Percentiles rank a stretch among this genome's conserved stretches.
Conservation (phyloP, 2,329 filamentous ascomycete species). For the Calonectria henricotiae region DNA sequence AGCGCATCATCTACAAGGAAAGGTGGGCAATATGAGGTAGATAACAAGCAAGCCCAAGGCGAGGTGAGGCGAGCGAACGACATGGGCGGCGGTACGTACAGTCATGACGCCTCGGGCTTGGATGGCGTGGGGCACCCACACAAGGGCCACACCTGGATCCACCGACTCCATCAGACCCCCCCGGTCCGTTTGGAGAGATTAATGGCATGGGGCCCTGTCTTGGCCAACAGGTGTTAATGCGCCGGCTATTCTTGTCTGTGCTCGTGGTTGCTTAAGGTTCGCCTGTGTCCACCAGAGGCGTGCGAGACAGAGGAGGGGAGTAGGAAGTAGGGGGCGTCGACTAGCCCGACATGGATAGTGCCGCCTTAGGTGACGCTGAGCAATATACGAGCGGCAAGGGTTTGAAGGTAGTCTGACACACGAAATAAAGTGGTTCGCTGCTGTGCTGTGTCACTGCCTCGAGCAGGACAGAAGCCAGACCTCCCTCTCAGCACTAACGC, state of each 20-base stretch:
- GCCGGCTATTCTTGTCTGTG: constrained; percentile 65
- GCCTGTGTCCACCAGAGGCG: constrained; percentile 46
- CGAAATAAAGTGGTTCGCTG: constrained; percentile 62
- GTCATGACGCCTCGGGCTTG: constrained; percentile 52
- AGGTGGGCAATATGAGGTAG: constrained; percentile 48
- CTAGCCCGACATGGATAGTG: constrained; percentile 55
- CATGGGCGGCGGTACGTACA: constrained; percentile 49
- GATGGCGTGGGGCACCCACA: constrained; percentile 61
- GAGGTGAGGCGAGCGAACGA: constrained; percentile 50
- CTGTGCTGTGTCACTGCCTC: constrained; percentile 42
- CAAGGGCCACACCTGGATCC: constrained; percentile 47
- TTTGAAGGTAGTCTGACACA: constrained; percentile 65
- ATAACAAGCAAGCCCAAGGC: constrained; percentile 52
- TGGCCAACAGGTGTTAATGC: constrained; percentile 58
- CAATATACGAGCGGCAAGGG: constrained; percentile 68
- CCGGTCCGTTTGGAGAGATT: constrained; percentile 55
- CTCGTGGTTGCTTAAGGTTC: constrained; percentile 54
- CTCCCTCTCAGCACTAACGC: constrained; percentile 54
- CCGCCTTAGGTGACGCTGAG: constrained; percentile 62
- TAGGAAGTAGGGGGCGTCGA: constrained; percentile 46
- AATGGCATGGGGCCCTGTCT: constrained; percentile 58
- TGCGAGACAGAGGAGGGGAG: constrained; percentile 31
- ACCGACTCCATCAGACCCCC: constrained; percentile 56
- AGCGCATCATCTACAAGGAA: constrained; percentile 43
- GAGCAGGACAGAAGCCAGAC: constrained; percentile 37